These are phyloP conservation scores for Neckera pumila DNA, from an alignment of 225 moss, liverwort and hornwort genomes.

Conservation along the genomic window DNA sequence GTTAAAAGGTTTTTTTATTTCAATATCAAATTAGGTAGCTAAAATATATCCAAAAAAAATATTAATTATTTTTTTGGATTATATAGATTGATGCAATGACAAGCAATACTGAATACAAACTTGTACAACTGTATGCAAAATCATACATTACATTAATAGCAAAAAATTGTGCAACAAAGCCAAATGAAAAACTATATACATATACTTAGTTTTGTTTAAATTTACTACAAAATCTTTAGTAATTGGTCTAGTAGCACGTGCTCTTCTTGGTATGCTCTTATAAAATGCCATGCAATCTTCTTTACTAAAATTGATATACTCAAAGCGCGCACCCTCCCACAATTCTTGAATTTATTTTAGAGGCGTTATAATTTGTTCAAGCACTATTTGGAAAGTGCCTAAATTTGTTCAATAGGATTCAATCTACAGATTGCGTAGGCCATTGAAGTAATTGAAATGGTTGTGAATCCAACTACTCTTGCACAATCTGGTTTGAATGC, in stretches of 20 bases:
- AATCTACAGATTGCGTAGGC: rapidly evolving
- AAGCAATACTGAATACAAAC: background rate
- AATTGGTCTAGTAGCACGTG: background rate
- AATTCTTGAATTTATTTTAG: background rate
- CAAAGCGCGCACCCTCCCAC: rapidly evolving
- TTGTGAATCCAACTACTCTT: too few relatives aligned
- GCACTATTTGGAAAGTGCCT: rapidly evolving
- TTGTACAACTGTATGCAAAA: background rate
- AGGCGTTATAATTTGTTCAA: too few relatives aligned
- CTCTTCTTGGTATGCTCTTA: background rate
- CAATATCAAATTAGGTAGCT: rapidly evolving
- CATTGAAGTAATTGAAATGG: background rate
- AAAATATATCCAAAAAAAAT: background rate
- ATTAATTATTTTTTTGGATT: background rate
- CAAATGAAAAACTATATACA: background rate
- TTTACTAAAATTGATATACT: rapidly evolving
- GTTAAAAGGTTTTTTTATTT: too few relatives aligned
- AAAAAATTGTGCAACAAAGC: background rate
- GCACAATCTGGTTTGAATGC: too few relatives aligned
- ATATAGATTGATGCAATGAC: background rate
- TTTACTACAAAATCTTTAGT: background rate
- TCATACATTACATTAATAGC: background rate
- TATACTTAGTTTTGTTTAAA: background rate
- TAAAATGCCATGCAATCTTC: background rate
- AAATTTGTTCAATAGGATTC: background rate